Conservation (phyloP, 768 basidiomycete species). For the Tephrocybe sp. region DNA sequence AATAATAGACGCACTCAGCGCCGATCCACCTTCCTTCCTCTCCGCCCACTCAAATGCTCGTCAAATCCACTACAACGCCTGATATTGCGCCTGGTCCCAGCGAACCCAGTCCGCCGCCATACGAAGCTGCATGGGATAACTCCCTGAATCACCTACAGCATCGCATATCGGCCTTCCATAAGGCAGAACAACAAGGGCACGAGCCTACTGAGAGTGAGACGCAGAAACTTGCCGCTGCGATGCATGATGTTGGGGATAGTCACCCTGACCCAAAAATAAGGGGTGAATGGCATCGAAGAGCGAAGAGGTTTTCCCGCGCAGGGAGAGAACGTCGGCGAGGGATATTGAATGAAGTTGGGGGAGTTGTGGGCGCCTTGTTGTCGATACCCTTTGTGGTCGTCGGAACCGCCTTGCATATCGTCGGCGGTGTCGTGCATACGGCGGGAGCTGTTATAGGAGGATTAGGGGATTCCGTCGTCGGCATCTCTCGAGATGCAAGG, state of each 20-base stretch:
- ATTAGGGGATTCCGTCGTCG: background rate
- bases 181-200: conserved; percentile 1
- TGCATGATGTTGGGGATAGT: conserved; percentile 14
- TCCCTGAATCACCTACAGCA: conserved; percentile 5
- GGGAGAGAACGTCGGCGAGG: background rate
- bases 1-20: too few relatives aligned
- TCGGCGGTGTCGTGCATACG: background rate
- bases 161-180: background rate
- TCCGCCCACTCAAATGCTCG: background rate
- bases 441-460: background rate
- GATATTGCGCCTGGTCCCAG: background rate
- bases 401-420: background rate
- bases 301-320: conserved; percentile 11
- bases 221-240: conserved; percentile 7
- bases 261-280: conserved; percentile 7
- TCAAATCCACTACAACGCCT: background rate
- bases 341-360: background rate
- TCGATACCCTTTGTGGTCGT: background rate
- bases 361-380: background rate
- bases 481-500: background rate
- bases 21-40: background rate
- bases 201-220: conserved; percentile 7
- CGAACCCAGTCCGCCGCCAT: background rate
- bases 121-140: background rate
- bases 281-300: conserved; percentile 6